Evolutionary conservation across 2,329 filamentous ascomycete species (phyloP).

Genomic region (Cladobotryum protrusum): DNA sequence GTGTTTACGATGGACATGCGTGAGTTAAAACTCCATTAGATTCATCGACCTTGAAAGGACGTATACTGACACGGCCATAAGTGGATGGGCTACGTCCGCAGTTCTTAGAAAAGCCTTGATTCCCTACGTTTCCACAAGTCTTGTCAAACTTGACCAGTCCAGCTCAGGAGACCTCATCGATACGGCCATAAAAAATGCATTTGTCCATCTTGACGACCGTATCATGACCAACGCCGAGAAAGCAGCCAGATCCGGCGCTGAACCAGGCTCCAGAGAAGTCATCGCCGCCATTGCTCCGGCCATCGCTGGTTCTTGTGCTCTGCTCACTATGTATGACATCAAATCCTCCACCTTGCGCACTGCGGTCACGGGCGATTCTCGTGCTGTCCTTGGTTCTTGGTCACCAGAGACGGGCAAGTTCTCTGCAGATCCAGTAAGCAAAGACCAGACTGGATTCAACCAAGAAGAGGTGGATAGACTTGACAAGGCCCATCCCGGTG

Average conservation of each 20-base stretch:
- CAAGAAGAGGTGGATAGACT: slow-evolving; percentile 50
- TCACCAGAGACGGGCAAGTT: slow-evolving; percentile 39
- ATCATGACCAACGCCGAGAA: slow-evolving; percentile 37
- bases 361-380: slow-evolving; percentile 61
- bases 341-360: slow-evolving; percentile 47
- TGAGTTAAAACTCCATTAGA: slow-evolving; percentile 20
- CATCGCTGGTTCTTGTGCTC: slow-evolving; percentile 53
- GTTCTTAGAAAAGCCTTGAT: slow-evolving; percentile 37
- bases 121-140: slow-evolving; percentile 32
- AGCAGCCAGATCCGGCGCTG: slow-evolving; percentile 22
- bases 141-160: slow-evolving; percentile 24
- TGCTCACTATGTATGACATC: slow-evolving; percentile 57
- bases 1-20: slow-evolving; percentile 46
- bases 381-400: slow-evolving; percentile 54
- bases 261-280: slow-evolving; percentile 22
- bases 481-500: slow-evolving; percentile 53
- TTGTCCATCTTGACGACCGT: slow-evolving; percentile 51
- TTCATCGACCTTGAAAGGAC: not conserved
- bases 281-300: slow-evolving; percentile 30
- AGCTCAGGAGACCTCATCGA: slow-evolving; percentile 43
- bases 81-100: slow-evolving; percentile 37
- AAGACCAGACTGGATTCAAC: slow-evolving; percentile 62
- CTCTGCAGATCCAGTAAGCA: slow-evolving; percentile 48
- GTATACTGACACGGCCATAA: slow-evolving; percentile 9
- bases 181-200: slow-evolving; percentile 50